Base-by-base conservation (phyloP, 164 flowering plant genomes). In the Vitis rotundifolia region DNA sequence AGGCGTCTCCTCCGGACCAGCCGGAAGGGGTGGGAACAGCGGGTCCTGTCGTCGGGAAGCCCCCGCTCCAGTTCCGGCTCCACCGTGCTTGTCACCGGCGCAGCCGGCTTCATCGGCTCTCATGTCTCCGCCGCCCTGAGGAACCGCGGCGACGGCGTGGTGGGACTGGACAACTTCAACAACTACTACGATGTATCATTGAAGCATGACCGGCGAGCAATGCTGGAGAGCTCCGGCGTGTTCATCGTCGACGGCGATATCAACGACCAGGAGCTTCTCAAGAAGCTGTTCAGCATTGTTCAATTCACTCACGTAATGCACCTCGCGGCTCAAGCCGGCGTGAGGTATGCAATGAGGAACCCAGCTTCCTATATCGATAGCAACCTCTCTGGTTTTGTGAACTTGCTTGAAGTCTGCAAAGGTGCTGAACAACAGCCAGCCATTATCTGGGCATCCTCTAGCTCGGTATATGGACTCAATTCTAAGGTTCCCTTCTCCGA, bases 401-500 rank as follows among this genome's bases (percentile, higher is more conserved):
- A 59, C 29, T 13, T 76, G 1, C 53, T 76, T 9, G 79, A 76
- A 50, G 75, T 69, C 3, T 71, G 79, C 56, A 76, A 72, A 18
- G 18, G 50, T 0, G 79, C 64, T 5, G 53, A 76, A 19, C 79
- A 73, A 3, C 75, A 71, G 61, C 79, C 75, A 0, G 64, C 75
- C 2, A 68, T 76, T 47, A 48, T 76, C 5, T 76, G 79, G 73
- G 77, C 77, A 7, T 69, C 73, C 3, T 68, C 69, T 4, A 74
- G 77, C 49, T 74, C 77, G 0, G 73, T 74, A 50, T 74, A 74
- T 53, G 79, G 79, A 26, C 68, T 76, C 10, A 76, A 76, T 68
- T 54, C 68, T 1, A 59, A 63, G 49, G 74, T 68, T 2, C 79
- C 79, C 50, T 76, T 76, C 58, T 76, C 79, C 3, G 79, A 76